phyloP scores from a whole-genome alignment of 75 land plant genomes.

The Isoetes taiwanensis region DNA sequence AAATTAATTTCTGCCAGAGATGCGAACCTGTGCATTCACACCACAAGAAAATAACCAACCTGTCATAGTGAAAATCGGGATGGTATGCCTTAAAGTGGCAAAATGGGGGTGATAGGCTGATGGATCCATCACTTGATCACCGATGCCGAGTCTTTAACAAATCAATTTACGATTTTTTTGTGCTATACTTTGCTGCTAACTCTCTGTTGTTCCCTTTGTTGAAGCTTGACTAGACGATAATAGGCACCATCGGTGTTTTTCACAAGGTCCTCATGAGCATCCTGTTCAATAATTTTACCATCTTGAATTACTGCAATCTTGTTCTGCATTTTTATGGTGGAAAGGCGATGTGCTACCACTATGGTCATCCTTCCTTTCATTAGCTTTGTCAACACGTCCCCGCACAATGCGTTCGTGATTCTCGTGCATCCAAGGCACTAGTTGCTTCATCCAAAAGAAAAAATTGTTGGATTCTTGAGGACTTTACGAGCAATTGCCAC shows the following conservation, averaged over 20 bases:
- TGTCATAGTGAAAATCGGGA: no score
- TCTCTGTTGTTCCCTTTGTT: not conserved
- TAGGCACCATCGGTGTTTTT: slow-evolving; percentile 8
- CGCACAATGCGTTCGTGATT: slow-evolving; percentile 30
- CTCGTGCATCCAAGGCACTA: slow-evolving; percentile 31
- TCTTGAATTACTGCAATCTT: slow-evolving; percentile 26
- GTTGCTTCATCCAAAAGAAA: slow-evolving; percentile 39
- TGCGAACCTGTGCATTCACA: no score
- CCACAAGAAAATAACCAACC: no score
- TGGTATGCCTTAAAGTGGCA: no score
- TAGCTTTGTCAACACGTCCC: slow-evolving; percentile 22
- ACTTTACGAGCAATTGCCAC: slow-evolving; percentile 34
- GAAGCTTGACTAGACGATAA: slow-evolving; percentile 9
- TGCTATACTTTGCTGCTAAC: slow-evolving; percentile 1
- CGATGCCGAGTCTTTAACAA: no score
- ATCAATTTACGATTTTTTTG: no score
- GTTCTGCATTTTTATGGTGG: slow-evolving; percentile 24
- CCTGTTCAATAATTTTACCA: slow-evolving; percentile 25
- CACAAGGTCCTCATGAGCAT: slow-evolving; percentile 18
- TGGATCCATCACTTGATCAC: no score
- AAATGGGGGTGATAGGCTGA: no score
- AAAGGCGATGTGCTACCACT: slow-evolving; percentile 27
- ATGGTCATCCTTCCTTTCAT: slow-evolving; percentile 23
- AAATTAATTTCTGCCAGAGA: no score
- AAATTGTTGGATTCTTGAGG: slow-evolving; percentile 24